Conservation (phyloP, 352 stramenopile species). For the Phytophthora fragariae region DNA sequence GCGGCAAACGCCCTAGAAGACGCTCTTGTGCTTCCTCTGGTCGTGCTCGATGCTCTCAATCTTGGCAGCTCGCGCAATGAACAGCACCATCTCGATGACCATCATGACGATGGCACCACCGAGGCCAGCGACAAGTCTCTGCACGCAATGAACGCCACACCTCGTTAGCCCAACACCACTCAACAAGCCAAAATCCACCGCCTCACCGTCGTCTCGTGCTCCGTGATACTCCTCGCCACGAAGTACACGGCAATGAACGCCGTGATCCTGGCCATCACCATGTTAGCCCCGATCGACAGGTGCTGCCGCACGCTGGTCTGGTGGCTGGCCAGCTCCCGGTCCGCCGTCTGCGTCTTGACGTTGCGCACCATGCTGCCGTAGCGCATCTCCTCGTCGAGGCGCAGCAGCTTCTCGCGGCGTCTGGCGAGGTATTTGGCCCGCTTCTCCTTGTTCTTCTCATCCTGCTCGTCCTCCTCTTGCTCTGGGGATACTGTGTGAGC, state of each 20-base stretch:
- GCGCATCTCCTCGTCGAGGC: slow-evolving; percentile 82
- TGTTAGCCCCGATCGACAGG: slow-evolving; percentile 85
- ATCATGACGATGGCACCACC: slow-evolving; percentile 86
- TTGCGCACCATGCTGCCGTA: slow-evolving; percentile 83
- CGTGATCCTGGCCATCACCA: slow-evolving; percentile 83
- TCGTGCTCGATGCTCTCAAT: slow-evolving; percentile 65
- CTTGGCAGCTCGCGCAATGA: slow-evolving; percentile 80
- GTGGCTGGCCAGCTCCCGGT: slow-evolving; percentile 58
- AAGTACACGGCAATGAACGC: slow-evolving; percentile 88
- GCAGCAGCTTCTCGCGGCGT: slow-evolving; percentile 68
- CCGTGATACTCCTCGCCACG: slow-evolving; percentile 63
- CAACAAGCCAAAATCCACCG: background rate
- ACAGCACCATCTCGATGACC: slow-evolving; percentile 90
- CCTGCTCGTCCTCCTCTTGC: background rate
- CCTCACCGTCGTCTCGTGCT: slow-evolving; percentile 79
- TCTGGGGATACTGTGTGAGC: slow-evolving; percentile 7
- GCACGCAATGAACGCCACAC: slow-evolving; percentile 10
- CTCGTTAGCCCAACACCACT: slow-evolving; percentile 11
- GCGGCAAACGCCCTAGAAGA: slow-evolving; percentile 37
- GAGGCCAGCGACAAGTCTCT: slow-evolving; percentile 75
- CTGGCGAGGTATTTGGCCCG: slow-evolving; percentile 51
- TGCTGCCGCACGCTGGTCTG: slow-evolving; percentile 80
- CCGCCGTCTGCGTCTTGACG: slow-evolving; percentile 57
- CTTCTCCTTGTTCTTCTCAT: slow-evolving; percentile 23
- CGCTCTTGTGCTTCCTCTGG: slow-evolving; percentile 44